These are phyloP conservation scores for Pinus albicaulis DNA, from an alignment of 75 land plant species.

Conservation along the genomic window DNA sequence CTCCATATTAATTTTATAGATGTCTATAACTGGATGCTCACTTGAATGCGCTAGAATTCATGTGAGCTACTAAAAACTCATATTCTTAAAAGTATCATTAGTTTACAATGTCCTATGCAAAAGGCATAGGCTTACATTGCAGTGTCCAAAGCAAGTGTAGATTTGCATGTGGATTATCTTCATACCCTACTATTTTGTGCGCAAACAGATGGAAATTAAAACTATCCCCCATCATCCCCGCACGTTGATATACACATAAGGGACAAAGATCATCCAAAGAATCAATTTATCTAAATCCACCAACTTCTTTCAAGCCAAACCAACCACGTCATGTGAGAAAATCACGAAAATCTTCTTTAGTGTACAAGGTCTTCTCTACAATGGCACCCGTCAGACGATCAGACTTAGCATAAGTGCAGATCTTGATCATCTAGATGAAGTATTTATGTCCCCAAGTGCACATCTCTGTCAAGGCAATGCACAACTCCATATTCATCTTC, in stretches of 20 bases:
- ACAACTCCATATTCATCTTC: conserved; percentile 93
- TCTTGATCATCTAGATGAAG: conserved; percentile 85
- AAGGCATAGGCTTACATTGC: neutral
- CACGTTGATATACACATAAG: too few species aligned
- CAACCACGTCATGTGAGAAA: too few species aligned
- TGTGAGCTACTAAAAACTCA: neutral
- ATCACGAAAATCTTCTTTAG: conserved; percentile 91
- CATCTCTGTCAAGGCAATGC: conserved; percentile 82
- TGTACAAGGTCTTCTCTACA: conserved; percentile 80
- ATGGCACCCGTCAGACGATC: conserved; percentile 56
- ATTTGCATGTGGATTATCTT: too few species aligned
- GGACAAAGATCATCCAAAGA: conserved; percentile 72
- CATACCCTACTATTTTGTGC: too few species aligned
- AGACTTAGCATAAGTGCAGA: conserved; percentile 66
- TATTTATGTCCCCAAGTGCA: conserved; percentile 82
- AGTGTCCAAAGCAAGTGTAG: neutral
- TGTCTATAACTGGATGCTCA: too few species aligned
- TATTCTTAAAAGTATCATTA: neutral
- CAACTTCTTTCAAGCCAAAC: too few species aligned
- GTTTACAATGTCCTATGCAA: neutral
- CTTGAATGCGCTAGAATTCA: neutral
- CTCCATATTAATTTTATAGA: neutral
- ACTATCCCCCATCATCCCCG: too few species aligned
- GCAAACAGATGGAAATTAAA: too few species aligned
- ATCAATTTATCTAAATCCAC: conserved; percentile 57